Conservation (phyloP, 768 basidiomycete species). For the Erythrobasidium yunnanense region DNA sequence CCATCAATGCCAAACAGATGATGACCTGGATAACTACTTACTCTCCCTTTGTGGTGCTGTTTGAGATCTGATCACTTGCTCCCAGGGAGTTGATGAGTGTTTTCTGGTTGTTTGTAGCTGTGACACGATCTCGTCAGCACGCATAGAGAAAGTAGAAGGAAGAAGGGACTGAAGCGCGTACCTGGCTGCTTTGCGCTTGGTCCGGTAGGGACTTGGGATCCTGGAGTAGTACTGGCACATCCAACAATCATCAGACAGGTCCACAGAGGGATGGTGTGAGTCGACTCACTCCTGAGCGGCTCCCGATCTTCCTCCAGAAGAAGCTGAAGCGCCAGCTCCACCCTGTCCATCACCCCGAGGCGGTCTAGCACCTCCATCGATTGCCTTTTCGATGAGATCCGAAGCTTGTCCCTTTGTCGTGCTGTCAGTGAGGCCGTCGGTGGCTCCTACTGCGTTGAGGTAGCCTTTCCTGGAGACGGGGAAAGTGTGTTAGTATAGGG, state of each 20-base stretch:
- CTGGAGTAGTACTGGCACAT: background rate
- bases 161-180: background rate
- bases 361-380: background rate
- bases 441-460: background rate
- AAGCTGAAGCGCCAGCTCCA: no score
- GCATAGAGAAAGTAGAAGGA: background rate
- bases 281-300: background rate
- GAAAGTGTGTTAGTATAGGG: background rate
- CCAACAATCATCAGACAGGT: background rate
- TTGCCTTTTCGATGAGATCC: background rate
- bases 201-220: background rate
- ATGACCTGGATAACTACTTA: background rate
- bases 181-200: background rate
- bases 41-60: background rate
- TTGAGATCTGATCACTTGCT: background rate
- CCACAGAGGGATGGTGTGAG: background rate
- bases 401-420: background rate
- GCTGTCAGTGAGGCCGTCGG: background rate
- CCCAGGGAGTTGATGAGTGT: background rate
- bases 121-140: background rate
- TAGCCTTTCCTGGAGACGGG: background rate
- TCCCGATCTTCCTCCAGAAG: background rate
- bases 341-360: no score
- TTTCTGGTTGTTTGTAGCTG: constrained; percentile 10
- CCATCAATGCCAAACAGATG: background rate